Conservation (phyloP, 1,284 basidiomycete genomes). For the Apiotrichum gamsii region DNA sequence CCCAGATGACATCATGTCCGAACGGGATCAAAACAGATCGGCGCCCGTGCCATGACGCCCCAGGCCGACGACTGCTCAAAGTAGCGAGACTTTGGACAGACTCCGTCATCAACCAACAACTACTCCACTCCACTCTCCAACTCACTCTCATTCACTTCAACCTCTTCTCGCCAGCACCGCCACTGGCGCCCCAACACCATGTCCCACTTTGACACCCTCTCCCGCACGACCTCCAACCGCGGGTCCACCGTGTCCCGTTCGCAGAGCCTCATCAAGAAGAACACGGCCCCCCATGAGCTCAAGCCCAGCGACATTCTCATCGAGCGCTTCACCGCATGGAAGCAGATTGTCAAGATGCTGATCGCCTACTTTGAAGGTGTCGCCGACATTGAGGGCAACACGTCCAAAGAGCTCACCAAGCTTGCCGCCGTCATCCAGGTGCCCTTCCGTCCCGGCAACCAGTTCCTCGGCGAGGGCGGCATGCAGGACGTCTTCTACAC, state of each 20-base stretch:
- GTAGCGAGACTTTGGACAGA: no score
- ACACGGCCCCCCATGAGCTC: conserved; percentile 80
- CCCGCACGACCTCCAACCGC: conserved; percentile 55
- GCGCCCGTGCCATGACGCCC: no score
- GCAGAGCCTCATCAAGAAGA: conserved; percentile 84
- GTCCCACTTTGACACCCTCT: conserved; percentile 46
- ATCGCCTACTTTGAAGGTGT: conserved; percentile 70
- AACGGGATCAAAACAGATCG: no score
- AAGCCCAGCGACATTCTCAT: conserved; percentile 94
- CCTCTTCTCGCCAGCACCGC: background rate
- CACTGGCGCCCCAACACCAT: background rate
- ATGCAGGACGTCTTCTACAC: conserved; percentile 90
- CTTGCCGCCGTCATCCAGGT: conserved; percentile 97
- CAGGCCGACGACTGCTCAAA: no score
- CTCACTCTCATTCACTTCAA: no score
- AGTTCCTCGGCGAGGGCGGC: conserved; percentile 89
- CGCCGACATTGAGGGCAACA: conserved; percentile 91
- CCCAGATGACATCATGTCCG: no score
- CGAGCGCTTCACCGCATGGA: conserved; percentile 66
- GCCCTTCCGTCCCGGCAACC: conserved; percentile 89
- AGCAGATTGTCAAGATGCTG: conserved; percentile 84
- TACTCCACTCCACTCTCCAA: no score
- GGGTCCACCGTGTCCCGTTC: conserved; percentile 64
- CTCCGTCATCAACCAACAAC: no score
- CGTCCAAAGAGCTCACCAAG: conserved; percentile 88